Evolutionary conservation across 2,329 filamentous ascomycete species (phyloP), one percentile per base, ranked within the genome.

Genomic region (Byssochlamys sp.): DNA sequence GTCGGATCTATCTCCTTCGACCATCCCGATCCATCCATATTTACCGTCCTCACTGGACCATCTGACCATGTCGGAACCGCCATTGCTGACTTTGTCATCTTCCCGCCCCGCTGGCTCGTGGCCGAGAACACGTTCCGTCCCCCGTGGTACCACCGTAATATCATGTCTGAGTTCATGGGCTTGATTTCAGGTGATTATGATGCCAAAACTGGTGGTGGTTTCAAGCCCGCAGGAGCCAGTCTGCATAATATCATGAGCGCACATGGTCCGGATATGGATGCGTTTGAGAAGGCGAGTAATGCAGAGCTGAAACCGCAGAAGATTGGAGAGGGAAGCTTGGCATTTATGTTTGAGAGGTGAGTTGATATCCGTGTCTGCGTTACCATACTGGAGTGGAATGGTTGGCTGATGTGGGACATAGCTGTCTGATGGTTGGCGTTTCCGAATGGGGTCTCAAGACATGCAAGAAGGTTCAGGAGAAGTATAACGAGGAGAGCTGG

Each of bases 401-500:
- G 71, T 50, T 19, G 75, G 73, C 64, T 75, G 72, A 72, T 74
- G 73, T 58, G 70, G 68, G 67, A 79, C 60, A 29, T 65, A 80
- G 81, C 65, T 81, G 78, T 62, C 70, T 87, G 55, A 88, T 88
- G 84, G 81, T 88, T 27, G 86, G 86, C 2, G 85, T 88, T 26
- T 88, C 86, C 2, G 85, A 88, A 61, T 89, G 86, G 86, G 86
- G 85, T 1, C 70, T 89, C 60, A 86, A 84, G 71, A 82, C 82
- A 60, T 92, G 85, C 68, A 74, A 79, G 66, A 89, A 88, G 72
- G 81, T 88, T 48, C 86, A 89, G 75, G 79, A 84, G 62, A 82
- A 82, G 57, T 95, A 94, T 67, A 91, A 84, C 68, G 83, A 85
- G 58, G 88, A 95, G 77, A 91, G 88, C 69, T 96, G 90, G 90